Conservation (phyloP, 2,329 filamentous ascomycete genomes). For the Samsoniella hepiali region DNA sequence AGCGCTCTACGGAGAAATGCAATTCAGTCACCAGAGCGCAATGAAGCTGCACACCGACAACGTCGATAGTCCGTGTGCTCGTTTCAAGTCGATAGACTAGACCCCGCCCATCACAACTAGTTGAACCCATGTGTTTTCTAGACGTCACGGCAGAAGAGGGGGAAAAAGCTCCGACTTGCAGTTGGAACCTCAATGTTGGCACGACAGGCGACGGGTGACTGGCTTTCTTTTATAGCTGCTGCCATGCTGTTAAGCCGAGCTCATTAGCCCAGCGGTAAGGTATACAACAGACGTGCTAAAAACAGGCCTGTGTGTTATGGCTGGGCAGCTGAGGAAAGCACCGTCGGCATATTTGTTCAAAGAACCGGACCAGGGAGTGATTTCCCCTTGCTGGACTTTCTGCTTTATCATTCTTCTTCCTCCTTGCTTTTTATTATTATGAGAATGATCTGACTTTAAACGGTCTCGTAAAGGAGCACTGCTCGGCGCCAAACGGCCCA, state of each 20-base stretch:
- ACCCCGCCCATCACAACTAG: neutral
- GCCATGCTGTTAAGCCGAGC: neutral
- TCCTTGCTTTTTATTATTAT: neutral
- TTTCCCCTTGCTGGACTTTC: too few relatives aligned
- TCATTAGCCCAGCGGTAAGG: too few relatives aligned
- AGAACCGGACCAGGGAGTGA: too few relatives aligned
- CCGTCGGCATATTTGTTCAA: too few relatives aligned
- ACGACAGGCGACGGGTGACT: too few relatives aligned
- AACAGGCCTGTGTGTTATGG: too few relatives aligned
- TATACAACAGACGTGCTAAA: too few relatives aligned
- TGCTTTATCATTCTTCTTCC: neutral
- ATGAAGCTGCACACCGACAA: constrained; percentile 12
- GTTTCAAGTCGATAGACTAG: constrained; percentile 9
- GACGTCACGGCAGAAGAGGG: neutral
- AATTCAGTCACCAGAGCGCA: neutral
- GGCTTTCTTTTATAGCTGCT: neutral
- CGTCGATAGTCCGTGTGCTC: constrained; percentile 4
- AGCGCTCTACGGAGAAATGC: neutral
- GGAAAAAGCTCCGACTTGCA: neutral
- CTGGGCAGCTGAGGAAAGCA: too few relatives aligned
- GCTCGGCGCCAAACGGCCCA: neutral
- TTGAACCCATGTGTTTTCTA: neutral
- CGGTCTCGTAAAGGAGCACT: neutral
- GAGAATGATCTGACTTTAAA: neutral
- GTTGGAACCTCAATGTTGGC: neutral